Evolutionary conservation across 208 protist genomes (phyloP).

Genomic region (Crithidia fasciculata): DNA sequence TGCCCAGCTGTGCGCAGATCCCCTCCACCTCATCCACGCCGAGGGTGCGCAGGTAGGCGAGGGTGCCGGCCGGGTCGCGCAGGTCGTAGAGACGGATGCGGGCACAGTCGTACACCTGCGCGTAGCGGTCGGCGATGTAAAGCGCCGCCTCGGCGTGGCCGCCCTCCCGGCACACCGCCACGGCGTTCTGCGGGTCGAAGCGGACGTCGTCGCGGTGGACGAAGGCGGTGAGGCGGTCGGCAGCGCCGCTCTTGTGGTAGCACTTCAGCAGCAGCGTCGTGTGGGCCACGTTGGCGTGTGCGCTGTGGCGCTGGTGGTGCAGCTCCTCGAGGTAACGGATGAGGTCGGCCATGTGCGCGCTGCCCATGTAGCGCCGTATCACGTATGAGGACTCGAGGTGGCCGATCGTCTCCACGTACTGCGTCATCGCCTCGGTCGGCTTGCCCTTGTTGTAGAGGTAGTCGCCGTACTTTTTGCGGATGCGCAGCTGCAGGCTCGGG

Average conservation of each 20-base stretch:
- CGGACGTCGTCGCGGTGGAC: constrained; percentile 88
- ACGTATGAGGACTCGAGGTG: constrained; percentile 97
- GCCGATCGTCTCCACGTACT: constrained; percentile 96
- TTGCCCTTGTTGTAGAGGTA: constrained; percentile 89
- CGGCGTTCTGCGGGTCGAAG: constrained; percentile 95
- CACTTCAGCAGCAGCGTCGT: constrained; percentile 97
- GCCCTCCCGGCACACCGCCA: constrained; percentile 92
- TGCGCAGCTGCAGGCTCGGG: constrained; percentile 86
- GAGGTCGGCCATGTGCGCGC: constrained; percentile 93
- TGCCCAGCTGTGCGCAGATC: constrained; percentile 89
- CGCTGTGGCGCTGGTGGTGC: constrained; percentile 56
- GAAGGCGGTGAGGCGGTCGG: constrained; percentile 88
- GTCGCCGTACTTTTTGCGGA: constrained; percentile 94
- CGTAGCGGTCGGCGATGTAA: constrained; percentile 82
- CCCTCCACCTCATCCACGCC: constrained; percentile 84
- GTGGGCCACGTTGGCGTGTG: constrained; percentile 91
- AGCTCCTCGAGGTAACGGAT: constrained; percentile 94
- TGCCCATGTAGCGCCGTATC: constrained; percentile 96
- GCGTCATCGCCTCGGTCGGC: constrained; percentile 87
- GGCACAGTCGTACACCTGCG: constrained; percentile 84
- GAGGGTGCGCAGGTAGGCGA: constrained; percentile 76
- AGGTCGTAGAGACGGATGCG: constrained; percentile 90
- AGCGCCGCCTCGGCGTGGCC: constrained; percentile 91
- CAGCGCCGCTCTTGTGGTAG: constrained; percentile 96
- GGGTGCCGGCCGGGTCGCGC: constrained; percentile 49